These are phyloP conservation scores for Paecilomyces niveus DNA, from an alignment of 2,329 filamentous ascomycete genomes.

Conservation along the genomic window DNA sequence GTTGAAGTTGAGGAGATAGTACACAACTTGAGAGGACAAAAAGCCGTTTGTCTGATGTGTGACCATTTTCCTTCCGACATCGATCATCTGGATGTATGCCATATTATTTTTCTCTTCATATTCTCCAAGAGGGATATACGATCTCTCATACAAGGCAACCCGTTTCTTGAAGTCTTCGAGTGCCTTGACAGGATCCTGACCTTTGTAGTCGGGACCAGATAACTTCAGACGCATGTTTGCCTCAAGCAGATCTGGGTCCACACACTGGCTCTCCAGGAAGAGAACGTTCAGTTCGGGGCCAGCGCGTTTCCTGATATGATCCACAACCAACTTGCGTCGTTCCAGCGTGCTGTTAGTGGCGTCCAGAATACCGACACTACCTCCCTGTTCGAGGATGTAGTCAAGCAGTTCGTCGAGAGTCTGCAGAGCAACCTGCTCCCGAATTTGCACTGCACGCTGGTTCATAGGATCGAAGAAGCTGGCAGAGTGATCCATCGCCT, in stretches of 20 bases:
- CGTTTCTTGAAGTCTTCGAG: slow-evolving; percentile 88
- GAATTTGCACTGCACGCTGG: slow-evolving; percentile 67
- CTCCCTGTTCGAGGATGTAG: slow-evolving; percentile 74
- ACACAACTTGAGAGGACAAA: slow-evolving; percentile 83
- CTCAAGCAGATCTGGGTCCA: slow-evolving; percentile 76
- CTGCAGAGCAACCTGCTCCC: slow-evolving; percentile 86
- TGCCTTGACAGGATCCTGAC: slow-evolving; percentile 80
- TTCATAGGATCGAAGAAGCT: slow-evolving; percentile 93
- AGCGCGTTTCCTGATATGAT: slow-evolving; percentile 73
- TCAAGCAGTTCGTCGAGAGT: slow-evolving; percentile 88
- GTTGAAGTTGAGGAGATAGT: slow-evolving; percentile 95
- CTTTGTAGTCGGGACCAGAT: slow-evolving; percentile 90
- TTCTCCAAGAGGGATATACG: slow-evolving; percentile 81
- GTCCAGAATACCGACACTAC: slow-evolving; percentile 90
- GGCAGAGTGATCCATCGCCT: slow-evolving; percentile 76
- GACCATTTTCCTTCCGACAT: slow-evolving; percentile 90
- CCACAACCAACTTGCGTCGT: slow-evolving; percentile 74
- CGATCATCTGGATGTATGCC: slow-evolving; percentile 96
- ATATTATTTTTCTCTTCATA: slow-evolving; percentile 87
- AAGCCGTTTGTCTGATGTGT: slow-evolving; percentile 88
- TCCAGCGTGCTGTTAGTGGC: slow-evolving; percentile 94
- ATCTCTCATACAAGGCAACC: slow-evolving; percentile 87
- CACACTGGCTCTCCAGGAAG: slow-evolving; percentile 91
- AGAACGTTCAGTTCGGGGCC: slow-evolving; percentile 81
- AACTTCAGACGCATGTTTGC: slow-evolving; percentile 97